Percentiles rank a stretch among this genome's conserved stretches.
phyloP scores from a whole-genome alignment of 1,284 basidiomycete species.

The Cryptococcus deneoformans region DNA sequence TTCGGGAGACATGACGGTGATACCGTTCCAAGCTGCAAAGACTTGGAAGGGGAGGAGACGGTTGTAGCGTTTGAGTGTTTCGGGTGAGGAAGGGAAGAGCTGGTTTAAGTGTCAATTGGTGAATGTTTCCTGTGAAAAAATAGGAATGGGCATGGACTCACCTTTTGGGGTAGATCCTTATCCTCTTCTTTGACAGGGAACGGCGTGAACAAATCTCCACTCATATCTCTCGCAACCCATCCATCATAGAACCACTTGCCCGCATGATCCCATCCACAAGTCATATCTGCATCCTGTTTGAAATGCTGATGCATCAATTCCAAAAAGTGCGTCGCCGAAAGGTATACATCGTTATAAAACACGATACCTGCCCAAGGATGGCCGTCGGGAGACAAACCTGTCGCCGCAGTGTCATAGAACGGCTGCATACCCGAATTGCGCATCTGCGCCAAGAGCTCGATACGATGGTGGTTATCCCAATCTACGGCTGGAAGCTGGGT shows the following conservation, averaged over 20 bases:
- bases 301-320: slow-evolving; percentile 51
- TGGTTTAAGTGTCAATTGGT: slow-evolving; percentile 1
- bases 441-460: slow-evolving; percentile 47
- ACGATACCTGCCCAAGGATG: slow-evolving; percentile 44
- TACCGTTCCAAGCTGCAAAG: slow-evolving; percentile 60
- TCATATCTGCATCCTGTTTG: slow-evolving; percentile 49
- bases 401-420: slow-evolving; percentile 36
- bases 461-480: slow-evolving; percentile 45
- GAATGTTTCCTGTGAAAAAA: slow-evolving; percentile 9
- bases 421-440: slow-evolving; percentile 50
- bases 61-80: slow-evolving; percentile 25
- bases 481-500: slow-evolving; percentile 35
- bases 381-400: slow-evolving; percentile 34
- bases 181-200: slow-evolving; percentile 48
- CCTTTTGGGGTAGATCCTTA: slow-evolving; percentile 40
- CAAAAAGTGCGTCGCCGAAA: slow-evolving; percentile 48
- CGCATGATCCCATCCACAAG: slow-evolving; percentile 52
- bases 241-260: slow-evolving; percentile 51
- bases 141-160: slow-evolving; percentile 18
- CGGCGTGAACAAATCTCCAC: slow-evolving; percentile 42
- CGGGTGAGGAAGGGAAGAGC: slow-evolving; percentile 41
- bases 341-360: slow-evolving; percentile 52
- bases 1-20: slow-evolving; percentile 43
- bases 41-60: slow-evolving; percentile 19
- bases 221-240: slow-evolving; percentile 51